These are phyloP conservation scores for Suillus hirtellus DNA, from an alignment of 768 basidiomycete species.

Conservation along the genomic window DNA sequence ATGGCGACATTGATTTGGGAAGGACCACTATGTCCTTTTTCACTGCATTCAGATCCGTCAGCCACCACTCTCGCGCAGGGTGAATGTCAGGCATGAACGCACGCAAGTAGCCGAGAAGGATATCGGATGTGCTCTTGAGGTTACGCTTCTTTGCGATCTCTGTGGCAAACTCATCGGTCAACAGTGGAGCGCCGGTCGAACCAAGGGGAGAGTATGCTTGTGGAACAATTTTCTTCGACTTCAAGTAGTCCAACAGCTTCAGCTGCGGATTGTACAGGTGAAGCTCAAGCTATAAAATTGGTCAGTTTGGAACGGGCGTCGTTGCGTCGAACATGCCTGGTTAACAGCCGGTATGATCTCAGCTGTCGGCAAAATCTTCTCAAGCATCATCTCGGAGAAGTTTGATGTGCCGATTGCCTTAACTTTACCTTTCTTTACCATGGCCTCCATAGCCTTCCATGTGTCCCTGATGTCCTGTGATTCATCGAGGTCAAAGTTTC, in stretches of 20 bases:
- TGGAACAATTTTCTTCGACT: constrained; percentile 64
- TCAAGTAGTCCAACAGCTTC: constrained; percentile 60
- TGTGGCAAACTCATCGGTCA: constrained; percentile 59
- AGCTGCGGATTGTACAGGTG: constrained; percentile 78
- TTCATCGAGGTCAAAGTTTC: constrained; percentile 65
- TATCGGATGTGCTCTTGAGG: constrained; percentile 49
- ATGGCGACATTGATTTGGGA: constrained; percentile 75
- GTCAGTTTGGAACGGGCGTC: not conserved
- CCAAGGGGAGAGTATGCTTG: constrained; percentile 85
- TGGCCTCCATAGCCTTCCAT: constrained; percentile 82
- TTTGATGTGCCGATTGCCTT: constrained; percentile 73
- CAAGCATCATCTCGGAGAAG: constrained; percentile 67
- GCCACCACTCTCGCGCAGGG: not conserved
- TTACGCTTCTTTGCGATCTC: constrained; percentile 60
- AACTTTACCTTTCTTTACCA: constrained; percentile 70
- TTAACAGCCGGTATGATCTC: constrained; percentile 71
- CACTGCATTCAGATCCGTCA: constrained; percentile 40
- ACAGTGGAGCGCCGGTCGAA: constrained; percentile 62
- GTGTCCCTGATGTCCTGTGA: constrained; percentile 70
- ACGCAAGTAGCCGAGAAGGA: constrained; percentile 66
- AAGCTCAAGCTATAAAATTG: constrained; percentile 55
- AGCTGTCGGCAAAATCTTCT: constrained; percentile 67
- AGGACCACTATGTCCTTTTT: constrained; percentile 65
- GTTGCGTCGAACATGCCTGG: constrained; percentile 47
- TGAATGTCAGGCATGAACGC: constrained; percentile 22